These are phyloP conservation scores for Mycena kentingensis DNA, from an alignment of 768 basidiomycete genomes.

Conservation along the genomic window DNA sequence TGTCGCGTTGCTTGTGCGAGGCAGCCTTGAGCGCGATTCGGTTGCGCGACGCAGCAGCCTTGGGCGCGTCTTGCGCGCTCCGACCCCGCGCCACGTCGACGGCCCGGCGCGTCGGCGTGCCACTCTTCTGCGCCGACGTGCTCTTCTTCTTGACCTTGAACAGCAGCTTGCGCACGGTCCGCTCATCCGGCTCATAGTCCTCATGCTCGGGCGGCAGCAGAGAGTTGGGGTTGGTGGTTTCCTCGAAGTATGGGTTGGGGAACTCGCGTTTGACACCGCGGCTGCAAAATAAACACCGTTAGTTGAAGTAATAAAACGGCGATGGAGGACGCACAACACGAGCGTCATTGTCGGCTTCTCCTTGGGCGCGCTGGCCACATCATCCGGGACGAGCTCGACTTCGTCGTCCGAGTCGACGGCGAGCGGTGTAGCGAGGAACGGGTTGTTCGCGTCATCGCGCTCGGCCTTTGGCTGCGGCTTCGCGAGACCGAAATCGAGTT, in stretches of 20 bases:
- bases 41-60: not conserved
- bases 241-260: conserved; percentile 64
- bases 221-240: conserved; percentile 45
- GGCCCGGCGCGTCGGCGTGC: conserved; percentile 4
- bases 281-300: conserved; percentile 38
- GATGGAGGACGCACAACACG: conserved; percentile 61
- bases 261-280: conserved; percentile 66
- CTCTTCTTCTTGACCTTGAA: conserved; percentile 36
- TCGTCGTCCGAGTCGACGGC: conserved; percentile 31
- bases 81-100: not conserved
- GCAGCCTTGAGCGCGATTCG: not conserved
- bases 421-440: conserved; percentile 58
- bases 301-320: conserved; percentile 2
- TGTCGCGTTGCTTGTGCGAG: not conserved
- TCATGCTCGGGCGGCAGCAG: conserved; percentile 62
- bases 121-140: conserved; percentile 7
- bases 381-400: conserved; percentile 35
- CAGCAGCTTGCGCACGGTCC: conserved; percentile 58
- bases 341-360: conserved; percentile 69
- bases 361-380: conserved; percentile 41
- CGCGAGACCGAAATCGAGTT: conserved; percentile 35
- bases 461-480: too few species aligned
- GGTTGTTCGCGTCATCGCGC: conserved; percentile 72
- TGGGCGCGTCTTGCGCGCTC: not conserved
- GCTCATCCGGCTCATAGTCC: conserved; percentile 60